phyloP scores from a whole-genome alignment of 1,139 yeast species.

The Trichomonascaceae sp. region DNA sequence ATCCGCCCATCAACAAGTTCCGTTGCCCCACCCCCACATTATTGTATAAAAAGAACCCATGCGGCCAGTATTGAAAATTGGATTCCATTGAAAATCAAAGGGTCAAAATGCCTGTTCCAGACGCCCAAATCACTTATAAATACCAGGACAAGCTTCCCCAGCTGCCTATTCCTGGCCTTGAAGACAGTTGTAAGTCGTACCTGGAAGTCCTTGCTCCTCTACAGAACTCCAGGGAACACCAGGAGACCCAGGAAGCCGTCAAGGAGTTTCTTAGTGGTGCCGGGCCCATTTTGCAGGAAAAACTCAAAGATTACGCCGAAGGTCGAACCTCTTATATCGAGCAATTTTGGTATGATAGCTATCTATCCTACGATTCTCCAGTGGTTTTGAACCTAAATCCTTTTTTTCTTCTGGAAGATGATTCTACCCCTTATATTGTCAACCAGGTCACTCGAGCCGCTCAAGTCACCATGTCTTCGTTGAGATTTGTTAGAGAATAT shows the following conservation, averaged over 20 bases:
- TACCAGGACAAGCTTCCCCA: constrained; percentile 52
- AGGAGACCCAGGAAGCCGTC: constrained; percentile 56
- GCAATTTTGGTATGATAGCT: constrained; percentile 90
- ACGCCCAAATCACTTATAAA: constrained; percentile 40
- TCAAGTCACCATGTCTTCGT: constrained; percentile 66
- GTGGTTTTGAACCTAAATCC: constrained; percentile 86
- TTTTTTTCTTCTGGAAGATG: constrained; percentile 81
- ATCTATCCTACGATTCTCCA: constrained; percentile 75
- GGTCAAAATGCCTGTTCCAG: constrained; percentile 5
- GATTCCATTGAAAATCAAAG: too few species aligned
- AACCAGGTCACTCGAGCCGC: constrained; percentile 78
- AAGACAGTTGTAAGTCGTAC: constrained; percentile 58
- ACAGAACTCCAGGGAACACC: constrained; percentile 66
- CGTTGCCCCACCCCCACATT: constrained; percentile 1
- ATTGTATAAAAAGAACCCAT: neutral
- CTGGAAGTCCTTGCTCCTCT: constrained; percentile 64
- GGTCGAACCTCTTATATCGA: constrained; percentile 74
- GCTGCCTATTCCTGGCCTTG: constrained; percentile 73
- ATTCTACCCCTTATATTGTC: constrained; percentile 72
- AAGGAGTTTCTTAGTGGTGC: constrained; percentile 48
- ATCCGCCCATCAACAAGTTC: neutral
- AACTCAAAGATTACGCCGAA: constrained; percentile 56
- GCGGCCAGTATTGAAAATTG: too few species aligned
- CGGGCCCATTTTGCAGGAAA: constrained; percentile 59
- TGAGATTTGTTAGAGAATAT: constrained; percentile 73